Conservation (phyloP, 2,329 filamentous ascomycete genomes). For the Neophaeococcomyces aloes region DNA sequence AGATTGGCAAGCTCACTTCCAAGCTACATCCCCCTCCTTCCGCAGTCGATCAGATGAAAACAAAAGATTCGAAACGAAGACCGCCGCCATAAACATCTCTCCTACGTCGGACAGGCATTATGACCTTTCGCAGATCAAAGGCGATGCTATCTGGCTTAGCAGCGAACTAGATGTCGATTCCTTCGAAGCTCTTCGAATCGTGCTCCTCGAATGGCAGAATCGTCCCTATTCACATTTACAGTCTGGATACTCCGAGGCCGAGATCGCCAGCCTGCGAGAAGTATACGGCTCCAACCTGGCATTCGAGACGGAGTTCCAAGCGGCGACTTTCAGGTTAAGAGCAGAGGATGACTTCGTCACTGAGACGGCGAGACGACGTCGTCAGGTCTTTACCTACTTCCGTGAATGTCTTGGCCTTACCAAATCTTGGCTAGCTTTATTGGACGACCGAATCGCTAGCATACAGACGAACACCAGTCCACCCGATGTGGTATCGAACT, state of each 20-base stretch:
- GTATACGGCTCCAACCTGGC: conserved; percentile 57
- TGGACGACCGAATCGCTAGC: neutral
- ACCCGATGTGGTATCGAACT: neutral
- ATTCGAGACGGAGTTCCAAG: conserved; percentile 41
- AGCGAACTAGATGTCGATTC: conserved; percentile 68
- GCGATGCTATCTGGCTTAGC: conserved; percentile 77
- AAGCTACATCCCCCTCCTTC: conserved; percentile 51
- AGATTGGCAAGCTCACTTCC: neutral
- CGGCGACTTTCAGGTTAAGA: conserved; percentile 13
- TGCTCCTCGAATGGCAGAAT: conserved; percentile 72
- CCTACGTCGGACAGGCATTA: conserved; percentile 56
- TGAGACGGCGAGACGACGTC: conserved; percentile 50
- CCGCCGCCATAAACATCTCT: conserved; percentile 73
- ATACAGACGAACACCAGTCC: neutral
- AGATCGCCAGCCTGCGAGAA: conserved; percentile 64
- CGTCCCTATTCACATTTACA: conserved; percentile 63
- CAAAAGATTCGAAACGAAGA: conserved; percentile 69
- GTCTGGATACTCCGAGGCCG: conserved; percentile 63
- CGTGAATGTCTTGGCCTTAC: conserved; percentile 14
- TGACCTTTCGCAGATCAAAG: conserved; percentile 69
- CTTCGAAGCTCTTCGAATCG: conserved; percentile 67
- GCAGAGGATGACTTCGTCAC: conserved; percentile 46
- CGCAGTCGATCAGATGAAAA: conserved; percentile 59
- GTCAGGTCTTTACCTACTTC: conserved; percentile 62
- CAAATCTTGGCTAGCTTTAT: conserved; percentile 2